Base-by-base conservation (phyloP, 768 basidiomycete species). In the Strobilomyces confusus region DNA sequence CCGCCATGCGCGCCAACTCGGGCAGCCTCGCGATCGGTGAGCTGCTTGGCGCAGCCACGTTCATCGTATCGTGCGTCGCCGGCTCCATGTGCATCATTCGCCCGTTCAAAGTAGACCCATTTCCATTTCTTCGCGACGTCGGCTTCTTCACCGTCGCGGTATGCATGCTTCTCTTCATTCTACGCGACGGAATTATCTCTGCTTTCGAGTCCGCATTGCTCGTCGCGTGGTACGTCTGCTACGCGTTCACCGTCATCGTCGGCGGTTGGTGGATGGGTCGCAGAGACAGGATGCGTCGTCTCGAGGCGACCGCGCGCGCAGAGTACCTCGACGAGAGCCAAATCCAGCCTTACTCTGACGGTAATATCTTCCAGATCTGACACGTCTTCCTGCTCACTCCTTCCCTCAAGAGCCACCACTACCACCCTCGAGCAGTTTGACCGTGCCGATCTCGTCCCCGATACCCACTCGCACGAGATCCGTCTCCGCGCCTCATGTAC, bases 21-120 rank as follows among this genome's bases (percentile, higher is more conserved):
- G 94, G 94, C 9, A 82, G 89, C 51, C 72, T 99, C 50, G 97
- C 97, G 1, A 83, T 99, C 49, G 97, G 97, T 20, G 97, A 99
- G 67, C 78, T 99, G 8, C 75, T 99, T 13, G 97, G 97, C 7
- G 95, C 95, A 2, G 95, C 95, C 0, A 81, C 91, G 2, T 99
- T 99, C 75, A 95, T 99, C 69, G 86, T 92, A 20, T 92, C 92
- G 2, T 92, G 94, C 63, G 97, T 99, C 22, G 95, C 92, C 13
- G 97, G 97, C 9, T 87, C 89, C n/a, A 95, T 99, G 87, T 94
- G 92, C 61, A 85, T 98, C 69, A 93, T 98, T 71, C 89, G 88
- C 53, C 95, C 95, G 0, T 99, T 99, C 72, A 80, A 82, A 59
- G 93, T 98, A 26, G 76, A 86, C 32, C 82, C 77, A 0, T 74